Conservation (phyloP, 1,139 yeast genomes). For the Debaryomyces subglobosus region DNA sequence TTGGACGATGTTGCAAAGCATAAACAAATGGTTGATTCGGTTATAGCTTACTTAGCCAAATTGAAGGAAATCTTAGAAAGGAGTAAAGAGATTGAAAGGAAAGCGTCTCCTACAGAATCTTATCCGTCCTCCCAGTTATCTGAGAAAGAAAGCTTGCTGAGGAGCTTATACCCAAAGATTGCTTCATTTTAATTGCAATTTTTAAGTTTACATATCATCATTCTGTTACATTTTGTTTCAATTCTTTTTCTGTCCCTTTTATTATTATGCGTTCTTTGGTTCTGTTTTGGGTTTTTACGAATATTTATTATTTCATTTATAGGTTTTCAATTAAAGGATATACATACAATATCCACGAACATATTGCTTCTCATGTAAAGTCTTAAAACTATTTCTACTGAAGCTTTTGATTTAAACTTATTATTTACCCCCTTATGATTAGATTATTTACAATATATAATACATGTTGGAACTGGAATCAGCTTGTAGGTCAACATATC, state of each 20-base stretch:
- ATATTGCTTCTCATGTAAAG: background rate
- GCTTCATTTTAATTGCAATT: conserved; percentile 37
- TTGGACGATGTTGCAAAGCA: conserved; percentile 39
- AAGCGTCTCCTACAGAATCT: background rate
- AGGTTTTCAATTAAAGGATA: background rate
- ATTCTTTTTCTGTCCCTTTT: conserved; percentile 1
- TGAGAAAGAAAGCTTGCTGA: conserved; percentile 14
- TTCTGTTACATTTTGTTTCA: conserved; percentile 5
- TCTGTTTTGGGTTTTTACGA: background rate
- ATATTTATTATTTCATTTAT: background rate
- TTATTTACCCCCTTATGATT: conserved; percentile 5
- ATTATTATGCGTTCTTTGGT: background rate
- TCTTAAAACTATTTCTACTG: too few relatives aligned
- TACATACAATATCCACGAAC: background rate
- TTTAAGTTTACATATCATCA: background rate
- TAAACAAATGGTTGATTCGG: conserved; percentile 38
- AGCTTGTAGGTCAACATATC: background rate
- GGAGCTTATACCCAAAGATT: conserved; percentile 42
- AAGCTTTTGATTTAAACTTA: background rate
- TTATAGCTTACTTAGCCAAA: conserved; percentile 30
- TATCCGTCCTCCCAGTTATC: background rate
- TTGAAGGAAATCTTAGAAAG: conserved; percentile 17
- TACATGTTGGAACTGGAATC: background rate
- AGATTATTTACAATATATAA: background rate
- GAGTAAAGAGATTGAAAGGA: background rate